A percentile compares a stretch with the other conserved stretches of the same genome.
phyloP scores from a whole-genome alignment of 1,284 basidiomycete genomes.

The Malassezia nana region DNA sequence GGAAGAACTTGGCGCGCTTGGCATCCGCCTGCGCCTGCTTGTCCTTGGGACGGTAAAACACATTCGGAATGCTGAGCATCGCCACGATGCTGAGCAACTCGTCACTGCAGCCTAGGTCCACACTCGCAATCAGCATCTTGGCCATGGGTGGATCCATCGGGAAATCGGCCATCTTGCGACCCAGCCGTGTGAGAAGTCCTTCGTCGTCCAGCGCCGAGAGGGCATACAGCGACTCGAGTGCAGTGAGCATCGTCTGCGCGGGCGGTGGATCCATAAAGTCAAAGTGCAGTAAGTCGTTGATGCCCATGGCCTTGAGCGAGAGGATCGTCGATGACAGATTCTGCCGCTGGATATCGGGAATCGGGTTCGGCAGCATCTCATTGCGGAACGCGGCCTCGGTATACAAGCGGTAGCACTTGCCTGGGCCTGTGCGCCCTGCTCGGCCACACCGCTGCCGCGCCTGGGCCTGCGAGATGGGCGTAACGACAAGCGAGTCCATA shows the following conservation, averaged over 20 bases:
- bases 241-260: conserved; percentile 85
- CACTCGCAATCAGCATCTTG: conserved; percentile 97
- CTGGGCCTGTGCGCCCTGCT: conserved; percentile 92
- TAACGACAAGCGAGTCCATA: conserved; percentile 97
- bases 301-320: conserved; percentile 94
- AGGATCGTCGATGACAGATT: conserved; percentile 87
- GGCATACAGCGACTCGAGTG: conserved; percentile 84
- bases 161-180: conserved; percentile 98
- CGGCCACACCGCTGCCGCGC: conserved; percentile 89
- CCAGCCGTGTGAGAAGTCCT: conserved; percentile 81
- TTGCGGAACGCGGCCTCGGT: conserved; percentile 96
- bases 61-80: conserved; percentile 90
- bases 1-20: conserved; percentile 75
- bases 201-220: conserved; percentile 93
- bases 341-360: conserved; percentile 93
- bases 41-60: conserved; percentile 97
- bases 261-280: conserved; percentile 99
- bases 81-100: conserved; percentile 94
- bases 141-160: conserved; percentile 92
- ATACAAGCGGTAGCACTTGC: conserved; percentile 95
- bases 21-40: conserved; percentile 97
- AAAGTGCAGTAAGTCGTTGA: conserved; percentile 94
- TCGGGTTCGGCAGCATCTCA: conserved; percentile 95
- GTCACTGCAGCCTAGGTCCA: conserved; percentile 85
- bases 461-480: conserved; percentile 96